These are phyloP conservation scores for Tarenaya hassleriana DNA, from an alignment of 345 rosid genomes.

Conservation along the genomic window DNA sequence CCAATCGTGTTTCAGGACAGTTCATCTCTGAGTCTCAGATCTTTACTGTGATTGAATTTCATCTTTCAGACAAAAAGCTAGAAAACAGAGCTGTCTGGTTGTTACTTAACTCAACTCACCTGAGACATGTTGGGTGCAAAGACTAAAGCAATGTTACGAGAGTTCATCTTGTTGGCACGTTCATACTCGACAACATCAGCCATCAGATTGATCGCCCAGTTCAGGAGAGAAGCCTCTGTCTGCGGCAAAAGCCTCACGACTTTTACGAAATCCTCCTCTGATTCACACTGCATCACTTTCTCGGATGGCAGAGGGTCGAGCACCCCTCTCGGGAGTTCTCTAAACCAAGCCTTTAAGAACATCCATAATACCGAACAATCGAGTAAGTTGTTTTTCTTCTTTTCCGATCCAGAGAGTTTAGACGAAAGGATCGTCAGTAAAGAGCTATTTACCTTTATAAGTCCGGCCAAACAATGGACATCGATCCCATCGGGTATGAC, in stretches of 20 bases:
- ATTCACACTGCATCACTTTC: constrained; percentile 60
- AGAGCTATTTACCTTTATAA: constrained; percentile 28
- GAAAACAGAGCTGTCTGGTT: neutral
- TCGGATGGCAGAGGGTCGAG: constrained; percentile 60
- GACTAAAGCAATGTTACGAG: constrained; percentile 73
- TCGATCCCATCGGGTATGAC: constrained; percentile 58
- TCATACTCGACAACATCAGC: constrained; percentile 64
- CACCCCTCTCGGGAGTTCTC: constrained; percentile 71
- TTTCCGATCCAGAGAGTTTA: no score
- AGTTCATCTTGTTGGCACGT: constrained; percentile 69
- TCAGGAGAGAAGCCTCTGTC: constrained; percentile 57
- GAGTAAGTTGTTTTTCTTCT: no score
- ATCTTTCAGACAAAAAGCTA: no score
- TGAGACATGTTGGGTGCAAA: constrained; percentile 86
- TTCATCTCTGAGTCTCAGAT: no score
- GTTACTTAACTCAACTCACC: constrained; percentile 37
- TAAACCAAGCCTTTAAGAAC: constrained; percentile 78
- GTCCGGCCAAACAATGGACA: constrained; percentile 82
- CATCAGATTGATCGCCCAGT: constrained; percentile 77
- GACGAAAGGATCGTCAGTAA: no score
- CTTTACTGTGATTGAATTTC: no score
- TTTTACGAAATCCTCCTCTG: constrained; percentile 61
- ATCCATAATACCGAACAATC: neutral
- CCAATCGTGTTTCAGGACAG: neutral
- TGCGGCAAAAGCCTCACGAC: constrained; percentile 60